Percentiles rank a stretch among this genome's conserved stretches.
phyloP scores from a whole-genome alignment of 805 yeast genomes.

The Candida vaughaniae region DNA sequence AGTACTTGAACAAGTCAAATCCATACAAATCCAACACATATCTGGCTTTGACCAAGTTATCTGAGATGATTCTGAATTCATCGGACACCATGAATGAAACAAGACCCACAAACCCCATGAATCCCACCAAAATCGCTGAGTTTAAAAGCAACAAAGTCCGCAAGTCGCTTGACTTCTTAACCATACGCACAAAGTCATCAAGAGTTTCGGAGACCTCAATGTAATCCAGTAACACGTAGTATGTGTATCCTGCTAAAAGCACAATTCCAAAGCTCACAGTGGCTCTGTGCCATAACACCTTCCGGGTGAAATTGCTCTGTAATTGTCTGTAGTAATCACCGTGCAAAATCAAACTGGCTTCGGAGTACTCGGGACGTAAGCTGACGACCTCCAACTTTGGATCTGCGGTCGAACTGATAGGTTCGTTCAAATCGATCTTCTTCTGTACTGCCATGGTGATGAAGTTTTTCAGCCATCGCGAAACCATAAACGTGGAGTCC shows the following conservation, averaged over 20 bases:
- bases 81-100: conserved; percentile 44
- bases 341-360: conserved; percentile 60
- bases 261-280: conserved; percentile 18
- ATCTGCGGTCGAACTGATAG: conserved; percentile 51
- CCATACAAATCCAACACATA: conserved; percentile 45
- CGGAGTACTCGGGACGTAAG: conserved; percentile 56
- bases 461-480: not conserved
- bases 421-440: conserved; percentile 51
- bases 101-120: conserved; percentile 10
- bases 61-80: conserved; percentile 41
- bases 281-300: conserved; percentile 46
- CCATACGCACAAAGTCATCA: conserved; percentile 26
- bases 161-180: conserved; percentile 22
- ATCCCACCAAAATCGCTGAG: conserved; percentile 27
- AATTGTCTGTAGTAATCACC: conserved; percentile 56
- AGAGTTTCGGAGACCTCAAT: conserved; percentile 29
- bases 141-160: conserved; percentile 23
- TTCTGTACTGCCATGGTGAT: conserved; percentile 48
- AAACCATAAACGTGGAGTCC: not conserved
- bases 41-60: conserved; percentile 21
- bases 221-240: conserved; percentile 29
- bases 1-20: conserved; percentile 48
- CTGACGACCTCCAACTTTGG: conserved; percentile 50
- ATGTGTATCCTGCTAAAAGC: conserved; percentile 9
- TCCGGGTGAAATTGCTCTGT: conserved; percentile 47